phyloP scores from a whole-genome alignment of 139 green algal genomes.

The Micractinium sp. region DNA sequence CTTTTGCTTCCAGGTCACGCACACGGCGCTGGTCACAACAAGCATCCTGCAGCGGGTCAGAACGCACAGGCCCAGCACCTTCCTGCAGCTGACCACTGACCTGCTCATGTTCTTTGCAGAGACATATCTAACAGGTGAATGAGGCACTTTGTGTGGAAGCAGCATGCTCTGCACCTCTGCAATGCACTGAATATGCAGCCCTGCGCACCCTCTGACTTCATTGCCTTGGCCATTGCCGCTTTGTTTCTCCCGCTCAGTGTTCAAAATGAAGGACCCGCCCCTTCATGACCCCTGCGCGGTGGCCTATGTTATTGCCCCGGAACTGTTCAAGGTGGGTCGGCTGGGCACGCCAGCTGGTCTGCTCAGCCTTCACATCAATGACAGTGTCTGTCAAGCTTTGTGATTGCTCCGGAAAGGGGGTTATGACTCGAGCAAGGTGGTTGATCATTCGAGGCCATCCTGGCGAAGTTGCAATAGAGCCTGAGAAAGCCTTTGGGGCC shows the following conservation, averaged over 20 bases:
- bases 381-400: background rate
- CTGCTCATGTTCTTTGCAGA: slow-evolving; percentile 79
- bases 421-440: too few relatives aligned
- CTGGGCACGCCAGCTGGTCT: background rate
- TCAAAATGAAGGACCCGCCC: slow-evolving; percentile 85
- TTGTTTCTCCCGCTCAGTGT: slow-evolving; percentile 58
- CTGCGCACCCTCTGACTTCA: background rate
- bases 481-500: too few relatives aligned
- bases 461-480: background rate
- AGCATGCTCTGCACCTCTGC: background rate
- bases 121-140: slow-evolving; percentile 44
- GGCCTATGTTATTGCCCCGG: slow-evolving; percentile 76
- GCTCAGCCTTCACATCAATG: slow-evolving; percentile 3
- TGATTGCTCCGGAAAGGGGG: too few relatives aligned
- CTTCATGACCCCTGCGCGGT: slow-evolving; percentile 96
- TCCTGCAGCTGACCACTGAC: slow-evolving; percentile 61
- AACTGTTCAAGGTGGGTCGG: slow-evolving; percentile 76
- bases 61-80: slow-evolving; percentile 33
- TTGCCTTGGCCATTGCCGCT: background rate
- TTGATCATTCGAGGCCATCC: background rate
- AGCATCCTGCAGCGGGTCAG: slow-evolving; percentile 68
- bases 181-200: too few relatives aligned
- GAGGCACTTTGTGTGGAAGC: background rate
- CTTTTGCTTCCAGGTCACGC: slow-evolving; percentile 48
- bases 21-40: slow-evolving; percentile 87